Conservation (phyloP, 768 basidiomycete species). For the Coprinopsis strossmayeri region DNA sequence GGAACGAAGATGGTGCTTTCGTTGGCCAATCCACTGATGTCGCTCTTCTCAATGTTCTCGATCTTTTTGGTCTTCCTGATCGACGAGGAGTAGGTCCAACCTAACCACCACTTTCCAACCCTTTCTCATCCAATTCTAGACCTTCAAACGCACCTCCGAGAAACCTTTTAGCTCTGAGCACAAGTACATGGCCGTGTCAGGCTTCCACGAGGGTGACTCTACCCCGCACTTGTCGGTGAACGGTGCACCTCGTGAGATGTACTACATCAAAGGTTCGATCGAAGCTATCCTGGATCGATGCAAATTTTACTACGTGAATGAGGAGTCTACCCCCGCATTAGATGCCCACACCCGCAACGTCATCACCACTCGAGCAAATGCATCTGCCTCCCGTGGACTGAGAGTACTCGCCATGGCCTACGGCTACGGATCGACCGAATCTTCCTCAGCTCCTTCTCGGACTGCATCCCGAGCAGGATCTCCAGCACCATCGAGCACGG, state of each 20-base stretch:
- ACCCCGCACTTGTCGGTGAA: conserved; percentile 21
- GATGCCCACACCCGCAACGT: conserved; percentile 62
- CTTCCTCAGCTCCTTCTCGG: conserved; percentile 21
- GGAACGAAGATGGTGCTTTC: conserved; percentile 63
- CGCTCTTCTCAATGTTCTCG: conserved; percentile 76
- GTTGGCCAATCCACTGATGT: conserved; percentile 94
- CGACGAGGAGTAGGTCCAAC: conserved; percentile 52
- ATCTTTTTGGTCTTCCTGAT: conserved; percentile 61
- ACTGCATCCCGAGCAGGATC: conserved; percentile 23
- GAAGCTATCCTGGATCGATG: conserved; percentile 83
- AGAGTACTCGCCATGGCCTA: conserved; percentile 92
- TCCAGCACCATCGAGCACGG: conserved; percentile 17
- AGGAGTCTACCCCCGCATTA: conserved; percentile 79
- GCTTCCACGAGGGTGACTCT: conserved; percentile 47
- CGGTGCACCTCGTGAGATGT: conserved; percentile 55
- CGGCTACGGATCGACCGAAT: conserved; percentile 59
- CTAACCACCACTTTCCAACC: not conserved
- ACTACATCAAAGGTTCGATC: conserved; percentile 90
- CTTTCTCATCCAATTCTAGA: conserved; percentile 28
- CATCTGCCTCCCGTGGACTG: conserved; percentile 68
- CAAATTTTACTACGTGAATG: conserved; percentile 83
- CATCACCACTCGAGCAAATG: conserved; percentile 65
- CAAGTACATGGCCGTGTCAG: conserved; percentile 91
- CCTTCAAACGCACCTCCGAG: conserved; percentile 69
- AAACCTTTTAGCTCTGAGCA: conserved; percentile 89